These are phyloP conservation scores for Calocybe gangraenosa DNA, from an alignment of 768 basidiomycete genomes.

Conservation along the genomic window DNA sequence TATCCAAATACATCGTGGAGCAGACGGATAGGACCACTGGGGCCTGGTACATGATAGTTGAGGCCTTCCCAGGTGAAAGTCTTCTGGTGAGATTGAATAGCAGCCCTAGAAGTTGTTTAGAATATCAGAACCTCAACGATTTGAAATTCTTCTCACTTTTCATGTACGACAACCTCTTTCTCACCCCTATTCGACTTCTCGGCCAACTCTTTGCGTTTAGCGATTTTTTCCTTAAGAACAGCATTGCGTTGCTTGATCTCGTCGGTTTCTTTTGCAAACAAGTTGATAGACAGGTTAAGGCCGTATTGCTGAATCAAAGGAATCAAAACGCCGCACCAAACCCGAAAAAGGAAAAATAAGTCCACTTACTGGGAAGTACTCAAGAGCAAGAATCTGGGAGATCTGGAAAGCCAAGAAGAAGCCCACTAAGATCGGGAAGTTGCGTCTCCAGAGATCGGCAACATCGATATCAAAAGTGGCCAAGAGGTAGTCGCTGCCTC, in stretches of 20 bases:
- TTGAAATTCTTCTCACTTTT: constrained; percentile 2
- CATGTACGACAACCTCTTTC: constrained; percentile 5
- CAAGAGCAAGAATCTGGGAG: constrained; percentile 63
- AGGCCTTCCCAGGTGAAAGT: constrained; percentile 81
- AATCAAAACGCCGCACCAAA: constrained; percentile 7
- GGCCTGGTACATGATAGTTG: constrained; percentile 72
- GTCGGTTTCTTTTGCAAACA: constrained; percentile 56
- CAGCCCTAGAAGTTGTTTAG: constrained; percentile 5
- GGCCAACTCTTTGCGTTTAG: constrained; percentile 26
- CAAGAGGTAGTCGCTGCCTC: constrained; percentile 58
- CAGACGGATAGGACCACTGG: constrained; percentile 54
- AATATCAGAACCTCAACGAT: neutral
- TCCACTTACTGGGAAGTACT: constrained; percentile 55
- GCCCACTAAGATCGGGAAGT: constrained; percentile 66
- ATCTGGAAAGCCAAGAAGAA: constrained; percentile 70
- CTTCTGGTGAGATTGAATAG: constrained; percentile 32
- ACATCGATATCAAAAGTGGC: constrained; percentile 46
- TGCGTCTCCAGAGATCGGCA: constrained; percentile 58
- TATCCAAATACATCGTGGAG: constrained; percentile 77
- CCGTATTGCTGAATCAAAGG: constrained; percentile 41
- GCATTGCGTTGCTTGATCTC: constrained; percentile 55
- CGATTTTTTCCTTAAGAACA: constrained; percentile 48
- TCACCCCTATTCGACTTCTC: constrained; percentile 18
- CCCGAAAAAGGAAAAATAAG: no score
- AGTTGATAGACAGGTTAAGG: constrained; percentile 42